phyloP scores from a whole-genome alignment of 257 asterid species.

The Forsythia suspensa region DNA sequence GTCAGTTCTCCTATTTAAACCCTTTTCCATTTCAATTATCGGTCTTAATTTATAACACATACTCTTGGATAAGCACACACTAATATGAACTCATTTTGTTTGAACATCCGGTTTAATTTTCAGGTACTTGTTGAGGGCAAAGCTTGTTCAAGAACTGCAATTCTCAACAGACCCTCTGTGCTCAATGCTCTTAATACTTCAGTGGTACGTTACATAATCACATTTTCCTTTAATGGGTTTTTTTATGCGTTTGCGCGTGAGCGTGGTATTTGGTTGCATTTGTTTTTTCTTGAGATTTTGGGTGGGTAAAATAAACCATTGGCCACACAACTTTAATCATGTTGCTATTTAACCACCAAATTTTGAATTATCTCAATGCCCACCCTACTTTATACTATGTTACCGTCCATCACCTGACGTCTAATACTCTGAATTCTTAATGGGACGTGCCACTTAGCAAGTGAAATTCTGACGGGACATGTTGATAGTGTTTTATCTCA shows the following conservation, averaged over 20 bases:
- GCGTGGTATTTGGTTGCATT: not conserved
- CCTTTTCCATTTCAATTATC: not conserved
- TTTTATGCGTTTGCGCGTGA: not conserved
- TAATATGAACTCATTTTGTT: not conserved
- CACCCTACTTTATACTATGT: too few species aligned
- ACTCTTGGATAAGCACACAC: not conserved
- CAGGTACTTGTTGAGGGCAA: constrained; percentile 89
- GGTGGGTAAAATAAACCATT: not conserved
- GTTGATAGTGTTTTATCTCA: too few species aligned
- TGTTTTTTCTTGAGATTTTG: not conserved
- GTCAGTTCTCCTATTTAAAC: constrained; percentile 39
- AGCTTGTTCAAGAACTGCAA: constrained; percentile 76
- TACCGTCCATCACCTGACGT: too few species aligned
- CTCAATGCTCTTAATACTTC: constrained; percentile 82
- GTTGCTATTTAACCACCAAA: too few species aligned
- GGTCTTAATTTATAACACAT: not conserved
- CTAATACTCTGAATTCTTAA: too few species aligned
- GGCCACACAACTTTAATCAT: too few species aligned
- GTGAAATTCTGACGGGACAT: too few species aligned
- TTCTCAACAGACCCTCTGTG: constrained; percentile 77
- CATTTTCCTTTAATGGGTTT: constrained; percentile 1
- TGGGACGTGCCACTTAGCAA: too few species aligned
- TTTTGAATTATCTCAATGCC: too few species aligned
- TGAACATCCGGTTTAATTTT: constrained; percentile 14
- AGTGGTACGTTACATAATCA: constrained; percentile 31